phyloP scores from a whole-genome alignment of 1,284 basidiomycete genomes.

The Ustilago tritici region DNA sequence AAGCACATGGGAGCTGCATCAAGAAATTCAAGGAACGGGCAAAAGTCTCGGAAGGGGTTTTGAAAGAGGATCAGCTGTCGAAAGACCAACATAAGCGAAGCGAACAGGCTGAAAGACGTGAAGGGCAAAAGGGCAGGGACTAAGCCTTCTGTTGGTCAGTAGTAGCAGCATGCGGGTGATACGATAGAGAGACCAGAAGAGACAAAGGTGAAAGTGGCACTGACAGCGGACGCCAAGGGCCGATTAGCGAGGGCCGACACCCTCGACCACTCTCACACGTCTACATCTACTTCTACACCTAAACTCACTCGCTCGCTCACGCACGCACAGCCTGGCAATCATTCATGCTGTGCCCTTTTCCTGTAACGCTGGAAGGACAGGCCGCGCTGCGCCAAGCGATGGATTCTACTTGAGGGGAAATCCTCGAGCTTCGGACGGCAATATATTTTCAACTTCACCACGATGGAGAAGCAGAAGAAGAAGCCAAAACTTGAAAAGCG shows the following conservation, averaged over 20 bases:
- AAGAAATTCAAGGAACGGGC: slow-evolving; percentile 28
- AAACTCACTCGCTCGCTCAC: too few species aligned
- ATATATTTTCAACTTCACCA: not conserved
- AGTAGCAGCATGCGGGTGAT: not conserved
- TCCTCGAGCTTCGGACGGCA: too few species aligned
- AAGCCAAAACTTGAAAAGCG: not conserved
- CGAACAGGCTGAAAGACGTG: not conserved
- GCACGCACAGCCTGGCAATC: too few species aligned
- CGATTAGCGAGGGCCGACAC: not conserved
- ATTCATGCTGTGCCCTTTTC: too few species aligned
- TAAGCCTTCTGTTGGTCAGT: too few species aligned
- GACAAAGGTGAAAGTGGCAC: slow-evolving; percentile 3
- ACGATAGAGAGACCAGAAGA: not conserved
- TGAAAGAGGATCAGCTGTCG: not conserved
- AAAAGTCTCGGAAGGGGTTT: slow-evolving; percentile 9
- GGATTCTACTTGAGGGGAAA: not conserved
- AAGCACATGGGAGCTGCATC: slow-evolving; percentile 22
- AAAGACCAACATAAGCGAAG: slow-evolving; percentile 3
- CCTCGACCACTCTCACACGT: too few species aligned
- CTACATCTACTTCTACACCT: too few species aligned
- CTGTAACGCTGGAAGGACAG: not conserved
- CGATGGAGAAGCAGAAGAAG: not conserved
- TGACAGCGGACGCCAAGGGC: not conserved
- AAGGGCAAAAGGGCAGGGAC: not conserved
- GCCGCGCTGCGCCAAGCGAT: not conserved